Base-by-base conservation (phyloP, 768 basidiomycete species). In the Mrakia blollopis region DNA sequence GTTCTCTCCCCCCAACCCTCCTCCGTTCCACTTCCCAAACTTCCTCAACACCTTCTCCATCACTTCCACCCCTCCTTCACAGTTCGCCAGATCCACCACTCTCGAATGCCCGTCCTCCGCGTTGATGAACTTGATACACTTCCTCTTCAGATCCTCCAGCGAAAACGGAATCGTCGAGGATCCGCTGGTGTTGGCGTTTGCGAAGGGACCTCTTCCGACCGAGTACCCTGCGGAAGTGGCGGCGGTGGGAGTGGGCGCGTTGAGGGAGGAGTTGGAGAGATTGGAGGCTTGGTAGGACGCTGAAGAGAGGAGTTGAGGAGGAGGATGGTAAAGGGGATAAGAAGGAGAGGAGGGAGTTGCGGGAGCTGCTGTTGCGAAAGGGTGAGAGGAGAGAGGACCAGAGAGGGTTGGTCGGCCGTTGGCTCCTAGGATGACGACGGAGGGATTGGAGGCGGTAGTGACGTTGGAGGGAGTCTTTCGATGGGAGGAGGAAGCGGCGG, bases 31-130 rank as follows among this genome's bases (percentile, higher is more conserved):
- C 79, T 94, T 96, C 63, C 89, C 89, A 80, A 96, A 92, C 84
- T 99, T 99, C 82, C 89, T 92, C 79, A 99, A 85, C 0, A 92
- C 94, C 80, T 91, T 90, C 79, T 93, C 91, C 71, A 98, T 87
- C 3, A 98, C 89, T 80, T 98, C 94, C 3, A 91, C 87, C 13
- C 94, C 94, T 37, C 90, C 90, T 1, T 86, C 86, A 81, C 92
- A 94, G 39, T 78, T 80, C 4, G 89, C 88, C 21, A 94, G 90
- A 81, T 95, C 90, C 78, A 98, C 89, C 0, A 91, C 90, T 74
- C 88, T 87, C 35, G 85, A 83, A 62, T 89, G 88, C 3, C 91
- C 90, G 80, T 93, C 93, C 16, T 94, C 94, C 2, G 90, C 90
- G 60, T 94, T 86, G 73, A 83, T 86, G 82, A 99, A 97, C 82